Conservation (phyloP, 768 basidiomycete species). For the Leucocoprinus sp. region DNA sequence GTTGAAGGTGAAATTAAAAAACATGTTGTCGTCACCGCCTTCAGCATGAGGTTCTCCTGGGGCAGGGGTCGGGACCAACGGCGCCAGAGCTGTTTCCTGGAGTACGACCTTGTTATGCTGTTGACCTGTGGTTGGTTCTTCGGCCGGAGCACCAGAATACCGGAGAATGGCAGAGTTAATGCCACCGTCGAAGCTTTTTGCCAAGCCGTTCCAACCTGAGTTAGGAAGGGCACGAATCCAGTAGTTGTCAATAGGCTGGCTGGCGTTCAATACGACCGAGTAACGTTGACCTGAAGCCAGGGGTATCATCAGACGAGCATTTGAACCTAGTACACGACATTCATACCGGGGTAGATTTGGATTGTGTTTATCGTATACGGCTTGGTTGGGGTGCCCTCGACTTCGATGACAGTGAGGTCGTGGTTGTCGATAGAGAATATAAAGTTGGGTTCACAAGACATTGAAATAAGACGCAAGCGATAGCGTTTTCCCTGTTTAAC, state of each 20-base stretch:
- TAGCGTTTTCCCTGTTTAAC: constrained; percentile 36
- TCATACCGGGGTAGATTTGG: constrained; percentile 28
- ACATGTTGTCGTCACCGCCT: constrained; percentile 24
- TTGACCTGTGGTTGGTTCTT: constrained; percentile 22
- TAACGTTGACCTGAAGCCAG: constrained; percentile 32
- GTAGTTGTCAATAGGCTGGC: constrained; percentile 30
- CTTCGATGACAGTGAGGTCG: constrained; percentile 32
- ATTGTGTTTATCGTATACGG: constrained; percentile 31
- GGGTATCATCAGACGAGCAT: not conserved
- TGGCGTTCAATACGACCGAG: constrained; percentile 26
- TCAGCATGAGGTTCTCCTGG: constrained; percentile 19
- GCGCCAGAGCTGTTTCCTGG: not conserved
- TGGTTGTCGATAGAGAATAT: constrained; percentile 38
- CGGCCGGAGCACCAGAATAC: constrained; percentile 19
- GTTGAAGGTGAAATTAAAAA: constrained; percentile 13
- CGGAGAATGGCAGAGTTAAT: constrained; percentile 23
- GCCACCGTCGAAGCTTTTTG: constrained; percentile 12
- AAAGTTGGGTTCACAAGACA: constrained; percentile 41
- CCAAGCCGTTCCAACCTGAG: constrained; percentile 11
- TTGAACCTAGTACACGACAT: not conserved
- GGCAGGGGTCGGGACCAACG: constrained; percentile 1
- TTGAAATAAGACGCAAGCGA: constrained; percentile 44
- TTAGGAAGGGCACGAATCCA: constrained; percentile 25
- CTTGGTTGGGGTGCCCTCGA: constrained; percentile 26
- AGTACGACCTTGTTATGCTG: not conserved